Percentiles rank a stretch among this genome's conserved stretches.
Conservation (phyloP, 2,329 filamentous ascomycete species). For the Nothomitra cinnamomea region DNA sequence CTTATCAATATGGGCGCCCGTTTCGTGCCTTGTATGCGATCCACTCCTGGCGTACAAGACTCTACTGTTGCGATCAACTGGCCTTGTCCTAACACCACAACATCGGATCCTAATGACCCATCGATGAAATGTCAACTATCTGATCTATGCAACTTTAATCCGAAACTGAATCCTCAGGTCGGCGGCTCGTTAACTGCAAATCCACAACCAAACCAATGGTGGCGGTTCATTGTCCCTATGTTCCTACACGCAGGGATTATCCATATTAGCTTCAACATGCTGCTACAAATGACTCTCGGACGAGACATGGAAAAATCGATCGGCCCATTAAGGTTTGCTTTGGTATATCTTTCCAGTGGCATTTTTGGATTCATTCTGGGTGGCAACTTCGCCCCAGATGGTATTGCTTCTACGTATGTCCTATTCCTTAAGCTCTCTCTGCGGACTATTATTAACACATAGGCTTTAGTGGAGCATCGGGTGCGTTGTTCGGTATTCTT, state of each 20-base stretch:
- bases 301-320: constrained; percentile 87
- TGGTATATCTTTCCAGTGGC: constrained; percentile 80
- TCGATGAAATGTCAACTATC: constrained; percentile 53
- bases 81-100: constrained; percentile 69
- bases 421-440: neutral
- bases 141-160: constrained; percentile 68
- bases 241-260: constrained; percentile 90
- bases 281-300: constrained; percentile 77
- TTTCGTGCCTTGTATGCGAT: constrained; percentile 90
- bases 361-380: constrained; percentile 95
- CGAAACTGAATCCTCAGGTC: constrained; percentile 47
- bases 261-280: constrained; percentile 89
- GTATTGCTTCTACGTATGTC: constrained; percentile 45
- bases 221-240: constrained; percentile 84
- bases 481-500: constrained; percentile 79
- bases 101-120: constrained; percentile 29
- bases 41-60: constrained; percentile 47
- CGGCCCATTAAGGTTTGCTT: constrained; percentile 67
- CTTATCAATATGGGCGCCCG: constrained; percentile 95
- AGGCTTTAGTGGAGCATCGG: constrained; percentile 58
- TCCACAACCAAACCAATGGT: constrained; percentile 81
- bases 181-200: constrained; percentile 33
- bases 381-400: constrained; percentile 75
- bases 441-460: neutral
- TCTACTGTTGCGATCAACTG: constrained; percentile 35